Evolutionary conservation across 2,329 filamentous ascomycete species (phyloP), one percentile per base, ranked within the genome.

Genomic region (Helotiales sp.): DNA sequence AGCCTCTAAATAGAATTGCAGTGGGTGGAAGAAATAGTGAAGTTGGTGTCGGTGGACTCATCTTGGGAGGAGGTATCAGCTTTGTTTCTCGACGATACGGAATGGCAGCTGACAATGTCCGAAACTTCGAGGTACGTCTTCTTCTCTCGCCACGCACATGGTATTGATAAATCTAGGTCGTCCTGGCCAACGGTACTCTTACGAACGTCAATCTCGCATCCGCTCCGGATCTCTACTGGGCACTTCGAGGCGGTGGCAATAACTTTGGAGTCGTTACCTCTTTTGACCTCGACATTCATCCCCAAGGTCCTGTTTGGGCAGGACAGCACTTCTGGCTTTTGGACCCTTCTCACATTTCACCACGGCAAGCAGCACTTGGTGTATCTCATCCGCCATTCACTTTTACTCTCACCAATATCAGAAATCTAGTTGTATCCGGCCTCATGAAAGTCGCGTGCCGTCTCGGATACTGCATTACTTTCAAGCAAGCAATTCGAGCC

Each of bases 281-380:
- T 5, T 81, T 79, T 75, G 62, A 76, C 74, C 29, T 57, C 12
- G 38, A 57, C 7, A 57, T 47, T n/a, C 33, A 52, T 30, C 54
- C 48, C 5, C 54, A 57, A 52, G 54, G 48, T 4, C 29, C 22
- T 2, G 49, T 57, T n/a, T 57, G 54, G 54, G 54, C 22, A 17
- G 54, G 54, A 3, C 36, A 46, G 19, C 52, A 46, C 17, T 36
- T 57, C 36, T 57, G 51, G 19, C 40, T 57, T 12, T n/a, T 48
- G 10, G n/a, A 27, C 27, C 47, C 48, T n/a, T 24, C 36, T 2
- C 22, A 31, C n/a, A 4, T 54, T 7, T n/a, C 52, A 22, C 2
- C 24, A 22, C 42, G 42, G 8, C 27, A 36, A 36, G 3, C 42
- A 2, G 25, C 10, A 2, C 42, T 48, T n/a, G 38, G 48, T 17